Base-by-base conservation (phyloP, 2,329 filamentous ascomycete genomes). In the Coleophoma crateriformis region DNA sequence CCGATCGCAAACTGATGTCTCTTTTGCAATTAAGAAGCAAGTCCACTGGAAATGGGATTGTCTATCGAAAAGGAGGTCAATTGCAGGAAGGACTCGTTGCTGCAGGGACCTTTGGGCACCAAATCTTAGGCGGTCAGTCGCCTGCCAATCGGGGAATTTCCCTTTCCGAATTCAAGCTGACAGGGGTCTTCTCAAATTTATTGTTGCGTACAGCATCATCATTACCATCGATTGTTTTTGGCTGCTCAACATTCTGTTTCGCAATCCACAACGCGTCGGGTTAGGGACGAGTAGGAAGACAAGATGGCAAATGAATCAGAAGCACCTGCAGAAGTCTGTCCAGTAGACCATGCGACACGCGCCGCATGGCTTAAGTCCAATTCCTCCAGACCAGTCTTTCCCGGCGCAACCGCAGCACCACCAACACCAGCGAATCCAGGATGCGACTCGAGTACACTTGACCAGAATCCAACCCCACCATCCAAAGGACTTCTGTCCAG, bases 291-390 rank as follows among this genome's bases (percentile, higher is more conserved):
- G 27, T 27, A 27, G 27, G 27, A 27, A 27, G 27, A 7, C 44
- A 54, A 35, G 37, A 64, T 64, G 62, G 49, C 62, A 13, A 63
- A 64, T 54, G 54, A 58, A n/a, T 48, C 53, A 35, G 54, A 57
- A 46, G 33, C 57, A 43, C 57, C 61, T 46, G 60, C 67, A 48
- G 67, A 71, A 56, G 76, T 75, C 50, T 97, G 94, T 63, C 94
- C 94, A 5, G 90, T 97, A 62, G 91, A 97, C 71, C 87, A 91
- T 71, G 88, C 89, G 62, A 87, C 90, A 47, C 86, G 94, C 61
- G 87, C 90, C 61, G 82, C 86, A 61, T 99, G 92, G 92, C 79
- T 97, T 35, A 75, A 65, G 53, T 54, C 64, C 53, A 61, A 63
- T 48, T 48, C 53, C 20, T 47, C 46, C 49, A 54, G 64, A 55